Conservation (phyloP, 2,329 filamentous ascomycete genomes). For the Colletotrichum endophyticum region DNA sequence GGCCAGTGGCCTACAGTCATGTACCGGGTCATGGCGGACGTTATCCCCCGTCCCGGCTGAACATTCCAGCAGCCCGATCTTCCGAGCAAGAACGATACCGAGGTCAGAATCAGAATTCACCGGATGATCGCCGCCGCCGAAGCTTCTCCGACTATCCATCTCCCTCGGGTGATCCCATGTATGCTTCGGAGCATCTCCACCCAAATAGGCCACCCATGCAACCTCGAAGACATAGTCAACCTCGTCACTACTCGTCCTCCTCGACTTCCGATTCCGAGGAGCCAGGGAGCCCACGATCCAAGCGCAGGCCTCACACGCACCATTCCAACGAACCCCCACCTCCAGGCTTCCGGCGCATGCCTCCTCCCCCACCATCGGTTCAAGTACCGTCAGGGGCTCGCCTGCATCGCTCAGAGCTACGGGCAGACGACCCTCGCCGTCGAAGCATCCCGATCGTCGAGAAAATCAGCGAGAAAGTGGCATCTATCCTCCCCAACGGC, state of each 20-base stretch:
- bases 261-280: constrained; percentile 44
- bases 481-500: constrained; percentile 45
- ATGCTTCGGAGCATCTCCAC: constrained; percentile 35
- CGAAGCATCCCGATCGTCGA: constrained; percentile 41
- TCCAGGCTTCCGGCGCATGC: constrained; percentile 36
- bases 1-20: constrained; percentile 43
- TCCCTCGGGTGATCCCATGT: constrained; percentile 34
- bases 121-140: constrained; percentile 49
- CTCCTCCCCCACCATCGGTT: constrained; percentile 30
- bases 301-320: constrained; percentile 21
- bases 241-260: constrained; percentile 45
- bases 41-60: constrained; percentile 33
- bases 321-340: constrained; percentile 30
- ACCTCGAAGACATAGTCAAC: constrained; percentile 54
- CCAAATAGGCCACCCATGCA: constrained; percentile 34
- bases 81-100: constrained; percentile 34
- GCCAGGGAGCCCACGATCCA: constrained; percentile 26
- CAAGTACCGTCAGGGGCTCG: constrained; percentile 29
- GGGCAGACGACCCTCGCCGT: constrained; percentile 40
- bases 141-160: constrained; percentile 58
- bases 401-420: constrained; percentile 36
- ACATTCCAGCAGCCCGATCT: constrained; percentile 31
- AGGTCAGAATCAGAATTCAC: constrained; percentile 40
- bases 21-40: constrained; percentile 46
- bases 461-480: constrained; percentile 50